Evolutionary conservation across 441 rosid species (phyloP).

Genomic region (Metrosideros polymorpha): DNA sequence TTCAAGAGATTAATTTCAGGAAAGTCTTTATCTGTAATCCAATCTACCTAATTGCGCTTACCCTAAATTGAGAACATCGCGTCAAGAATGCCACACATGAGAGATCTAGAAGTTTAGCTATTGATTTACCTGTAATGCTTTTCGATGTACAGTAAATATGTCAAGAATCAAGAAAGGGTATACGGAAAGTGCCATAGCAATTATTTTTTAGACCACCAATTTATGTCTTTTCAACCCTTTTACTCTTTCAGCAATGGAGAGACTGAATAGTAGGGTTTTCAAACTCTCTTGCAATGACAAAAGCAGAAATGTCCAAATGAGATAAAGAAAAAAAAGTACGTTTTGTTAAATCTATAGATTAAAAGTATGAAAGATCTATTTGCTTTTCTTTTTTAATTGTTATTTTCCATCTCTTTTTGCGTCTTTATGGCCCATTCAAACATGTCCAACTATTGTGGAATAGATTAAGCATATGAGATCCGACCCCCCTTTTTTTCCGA

Average conservation of each 20-base stretch:
- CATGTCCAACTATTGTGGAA: background rate
- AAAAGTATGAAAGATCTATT: background rate
- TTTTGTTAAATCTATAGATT: background rate
- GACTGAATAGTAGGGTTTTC: background rate
- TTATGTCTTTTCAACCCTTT: background rate
- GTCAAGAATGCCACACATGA: background rate
- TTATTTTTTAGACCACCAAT: background rate
- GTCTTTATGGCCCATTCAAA: background rate
- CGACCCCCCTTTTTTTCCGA: background rate
- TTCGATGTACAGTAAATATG: background rate
- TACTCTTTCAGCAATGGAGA: background rate
- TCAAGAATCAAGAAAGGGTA: background rate
- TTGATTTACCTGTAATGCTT: background rate
- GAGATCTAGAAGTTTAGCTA: background rate
- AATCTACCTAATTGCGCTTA: background rate
- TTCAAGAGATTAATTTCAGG: background rate
- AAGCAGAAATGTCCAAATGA: no score
- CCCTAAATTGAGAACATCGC: background rate
- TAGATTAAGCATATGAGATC: background rate
- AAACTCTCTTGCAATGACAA: background rate
- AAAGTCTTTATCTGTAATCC: background rate
- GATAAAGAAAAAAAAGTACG: background rate
- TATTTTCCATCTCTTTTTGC: background rate
- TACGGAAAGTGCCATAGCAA: background rate
- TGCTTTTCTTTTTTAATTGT: background rate